A percentile compares a stretch with the other conserved stretches of the same genome.
phyloP scores from a whole-genome alignment of 208 protist species.

The Jaenimonas drosophilae region DNA sequence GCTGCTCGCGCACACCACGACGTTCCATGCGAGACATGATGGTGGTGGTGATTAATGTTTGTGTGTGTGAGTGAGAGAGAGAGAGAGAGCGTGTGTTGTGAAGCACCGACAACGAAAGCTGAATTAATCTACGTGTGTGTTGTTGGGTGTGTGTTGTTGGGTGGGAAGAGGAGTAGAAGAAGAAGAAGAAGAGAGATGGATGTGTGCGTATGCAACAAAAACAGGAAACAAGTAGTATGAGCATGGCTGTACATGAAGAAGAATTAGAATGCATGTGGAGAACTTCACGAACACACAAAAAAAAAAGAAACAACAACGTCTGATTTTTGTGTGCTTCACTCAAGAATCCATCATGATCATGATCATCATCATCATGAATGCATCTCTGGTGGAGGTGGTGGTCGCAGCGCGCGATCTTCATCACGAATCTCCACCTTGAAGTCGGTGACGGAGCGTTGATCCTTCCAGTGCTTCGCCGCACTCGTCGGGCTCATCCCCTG shows the following conservation, averaged over 20 bases:
- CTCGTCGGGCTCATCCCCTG: slow-evolving; percentile 62
- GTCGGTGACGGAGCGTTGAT: slow-evolving; percentile 31
- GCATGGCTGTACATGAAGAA: neutral
- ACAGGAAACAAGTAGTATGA: neutral
- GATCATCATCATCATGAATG: too few relatives aligned
- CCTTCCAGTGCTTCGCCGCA: slow-evolving; percentile 57
- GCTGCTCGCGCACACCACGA: too few relatives aligned
- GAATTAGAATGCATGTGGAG: neutral
- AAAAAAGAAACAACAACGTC: neutral
- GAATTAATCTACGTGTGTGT: neutral
- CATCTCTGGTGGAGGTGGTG: slow-evolving; percentile 66
- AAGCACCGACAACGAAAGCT: neutral
- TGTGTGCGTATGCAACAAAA: neutral
- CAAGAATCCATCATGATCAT: too few relatives aligned
- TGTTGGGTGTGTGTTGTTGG: neutral
- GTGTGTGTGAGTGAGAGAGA: neutral
- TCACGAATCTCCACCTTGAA: slow-evolving; percentile 72
- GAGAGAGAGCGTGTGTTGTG: neutral
- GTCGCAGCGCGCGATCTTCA: slow-evolving; percentile 69
- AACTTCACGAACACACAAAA: slow-evolving; percentile 1
- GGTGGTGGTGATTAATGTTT: too few relatives aligned
- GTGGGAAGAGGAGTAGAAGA: slow-evolving; percentile 11
- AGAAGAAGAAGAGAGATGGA: slow-evolving; percentile 12
- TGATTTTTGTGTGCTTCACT: neutral
- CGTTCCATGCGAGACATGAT: too few relatives aligned